These are phyloP conservation scores for Ceratobasidium sp. DNA, from an alignment of 1,284 basidiomycete genomes.

Conservation along the genomic window DNA sequence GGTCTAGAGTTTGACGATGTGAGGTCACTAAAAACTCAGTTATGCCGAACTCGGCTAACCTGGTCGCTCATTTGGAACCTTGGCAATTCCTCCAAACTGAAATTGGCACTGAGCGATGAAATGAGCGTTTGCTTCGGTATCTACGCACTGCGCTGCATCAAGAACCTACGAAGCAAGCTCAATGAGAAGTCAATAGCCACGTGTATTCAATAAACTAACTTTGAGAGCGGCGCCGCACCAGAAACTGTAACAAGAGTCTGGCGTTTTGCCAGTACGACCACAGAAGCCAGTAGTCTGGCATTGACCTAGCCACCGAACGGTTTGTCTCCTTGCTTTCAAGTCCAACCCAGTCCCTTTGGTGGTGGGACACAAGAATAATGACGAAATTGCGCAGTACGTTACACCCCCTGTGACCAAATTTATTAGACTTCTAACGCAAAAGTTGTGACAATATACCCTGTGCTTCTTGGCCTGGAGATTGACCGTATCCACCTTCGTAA, in stretches of 20 bases:
- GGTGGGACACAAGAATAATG: conserved; percentile 57
- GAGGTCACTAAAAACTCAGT: conserved; percentile 39
- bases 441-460: conserved; percentile 62
- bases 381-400: conserved; percentile 89
- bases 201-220: conserved; percentile 54
- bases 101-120: conserved; percentile 82
- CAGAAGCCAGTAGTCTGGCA: conserved; percentile 84
- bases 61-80: conserved; percentile 76
- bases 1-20: conserved; percentile 60
- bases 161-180: conserved; percentile 60
- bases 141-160: conserved; percentile 61
- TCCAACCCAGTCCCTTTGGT: conserved; percentile 50
- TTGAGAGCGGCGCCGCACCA: conserved; percentile 85
- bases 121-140: conserved; percentile 59
- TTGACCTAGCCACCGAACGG: conserved; percentile 78
- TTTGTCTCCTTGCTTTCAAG: conserved; percentile 56
- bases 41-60: conserved; percentile 53
- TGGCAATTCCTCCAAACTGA: conserved; percentile 83
- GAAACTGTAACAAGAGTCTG: conserved; percentile 94
- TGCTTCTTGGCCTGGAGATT: conserved; percentile 80
- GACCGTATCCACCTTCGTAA: conserved; percentile 92
- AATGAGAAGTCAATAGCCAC: not conserved
- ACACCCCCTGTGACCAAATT: conserved; percentile 74
- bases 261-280: conserved; percentile 83
- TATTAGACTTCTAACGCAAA: not conserved